Percentiles rank a stretch among this genome's conserved stretches.
Evolutionary conservation across 371 early-diverging fungal species (phyloP).

Genomic region (Mortierella sp.): DNA sequence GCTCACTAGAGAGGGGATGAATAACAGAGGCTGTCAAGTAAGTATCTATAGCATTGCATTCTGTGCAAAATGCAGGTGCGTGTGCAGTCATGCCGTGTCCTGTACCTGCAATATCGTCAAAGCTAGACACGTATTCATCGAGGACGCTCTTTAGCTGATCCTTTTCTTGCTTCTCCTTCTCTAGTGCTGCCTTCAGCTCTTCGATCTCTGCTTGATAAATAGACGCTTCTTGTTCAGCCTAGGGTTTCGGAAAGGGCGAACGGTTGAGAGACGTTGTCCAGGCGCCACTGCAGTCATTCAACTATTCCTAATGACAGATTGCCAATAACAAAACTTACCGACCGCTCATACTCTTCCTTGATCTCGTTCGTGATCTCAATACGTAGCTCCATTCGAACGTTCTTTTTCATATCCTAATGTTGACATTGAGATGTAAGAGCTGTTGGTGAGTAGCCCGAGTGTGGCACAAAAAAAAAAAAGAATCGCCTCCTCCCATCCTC

Average conservation of each 20-base stretch:
- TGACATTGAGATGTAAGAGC: background rate
- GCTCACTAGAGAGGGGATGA: constrained; percentile 23
- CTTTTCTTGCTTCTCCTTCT: constrained; percentile 41
- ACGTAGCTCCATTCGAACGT: constrained; percentile 49
- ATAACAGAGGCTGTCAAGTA: background rate
- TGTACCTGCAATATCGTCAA: constrained; percentile 51
- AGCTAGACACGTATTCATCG: constrained; percentile 48
- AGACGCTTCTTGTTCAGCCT: constrained; percentile 53
- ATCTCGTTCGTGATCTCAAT: constrained; percentile 54
- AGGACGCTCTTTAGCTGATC: constrained; percentile 35
- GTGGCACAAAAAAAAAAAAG: background rate
- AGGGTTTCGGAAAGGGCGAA: background rate
- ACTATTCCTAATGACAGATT: too few species aligned
- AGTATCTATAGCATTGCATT: background rate
- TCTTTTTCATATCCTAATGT: constrained; percentile 51
- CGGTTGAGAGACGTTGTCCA: background rate
- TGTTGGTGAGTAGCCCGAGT: background rate
- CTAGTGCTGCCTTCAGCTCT: constrained; percentile 31
- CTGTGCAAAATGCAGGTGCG: too few species aligned
- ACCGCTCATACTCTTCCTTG: constrained; percentile 48
- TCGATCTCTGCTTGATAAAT: constrained; percentile 48
- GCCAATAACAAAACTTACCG: constrained; percentile 19
- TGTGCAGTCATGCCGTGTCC: too few species aligned
- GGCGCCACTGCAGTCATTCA: background rate
- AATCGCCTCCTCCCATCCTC: too few species aligned